A percentile compares a stretch with the other conserved stretches of the same genome.
These are phyloP conservation scores for Fusarium sp. DNA, from an alignment of 2,329 filamentous ascomycete species.

Conservation along the genomic window DNA sequence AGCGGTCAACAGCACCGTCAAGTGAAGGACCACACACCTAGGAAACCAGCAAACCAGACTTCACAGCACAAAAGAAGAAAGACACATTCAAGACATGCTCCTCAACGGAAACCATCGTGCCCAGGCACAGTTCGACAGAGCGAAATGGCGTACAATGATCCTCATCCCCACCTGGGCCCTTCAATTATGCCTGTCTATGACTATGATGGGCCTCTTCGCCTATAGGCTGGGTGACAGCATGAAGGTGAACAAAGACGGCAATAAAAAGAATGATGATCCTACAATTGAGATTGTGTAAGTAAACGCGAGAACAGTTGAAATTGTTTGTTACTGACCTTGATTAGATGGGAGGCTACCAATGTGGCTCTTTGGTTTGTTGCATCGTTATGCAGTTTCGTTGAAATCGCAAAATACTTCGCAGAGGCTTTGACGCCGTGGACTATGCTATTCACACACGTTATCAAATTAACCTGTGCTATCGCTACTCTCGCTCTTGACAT, in stretches of 20 bases:
- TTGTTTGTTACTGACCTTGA: background rate
- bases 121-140: slow-evolving; percentile 64
- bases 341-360: slow-evolving; percentile 67
- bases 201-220: slow-evolving; percentile 64
- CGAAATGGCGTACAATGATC: slow-evolving; percentile 62
- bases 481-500: slow-evolving; percentile 64
- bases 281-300: slow-evolving; percentile 65
- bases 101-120: slow-evolving; percentile 59
- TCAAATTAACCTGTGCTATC: slow-evolving; percentile 62
- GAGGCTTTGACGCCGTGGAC: slow-evolving; percentile 67
- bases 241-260: slow-evolving; percentile 56
- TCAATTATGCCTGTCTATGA: slow-evolving; percentile 60
- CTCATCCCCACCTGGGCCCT: slow-evolving; percentile 64
- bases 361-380: slow-evolving; percentile 62
- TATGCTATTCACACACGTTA: slow-evolving; percentile 63
- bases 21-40: slow-evolving; percentile 4
- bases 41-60: background rate
- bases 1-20: slow-evolving; percentile 3
- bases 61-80: background rate
- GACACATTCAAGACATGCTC: slow-evolving; percentile 12
- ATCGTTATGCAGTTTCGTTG: slow-evolving; percentile 60
- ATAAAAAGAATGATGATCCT: slow-evolving; percentile 55
- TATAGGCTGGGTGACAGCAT: slow-evolving; percentile 64
- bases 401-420: slow-evolving; percentile 60
- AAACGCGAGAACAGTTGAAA: background rate